Evolutionary conservation across 1,139 yeast genomes (phyloP).

Genomic region (Sugiyamaella grinbergsii): DNA sequence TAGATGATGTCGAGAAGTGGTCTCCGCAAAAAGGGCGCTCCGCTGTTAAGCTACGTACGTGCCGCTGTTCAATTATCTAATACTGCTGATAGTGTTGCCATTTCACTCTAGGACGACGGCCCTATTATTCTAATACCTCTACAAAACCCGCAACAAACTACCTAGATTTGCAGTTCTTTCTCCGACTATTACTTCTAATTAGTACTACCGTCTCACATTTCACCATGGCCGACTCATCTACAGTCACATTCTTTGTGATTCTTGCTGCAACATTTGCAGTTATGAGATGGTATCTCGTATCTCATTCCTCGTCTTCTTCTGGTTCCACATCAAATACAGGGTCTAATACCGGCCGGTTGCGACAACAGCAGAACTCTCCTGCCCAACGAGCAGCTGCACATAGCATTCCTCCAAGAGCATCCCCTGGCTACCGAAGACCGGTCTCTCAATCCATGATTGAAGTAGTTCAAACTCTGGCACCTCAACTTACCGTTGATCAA

Average conservation of each 20-base stretch:
- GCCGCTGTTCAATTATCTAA: no score
- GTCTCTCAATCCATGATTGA: slow-evolving; percentile 84
- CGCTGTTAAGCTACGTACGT: no score
- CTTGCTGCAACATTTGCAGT: slow-evolving; percentile 30
- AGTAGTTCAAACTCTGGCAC: slow-evolving; percentile 82
- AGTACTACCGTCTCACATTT: neutral
- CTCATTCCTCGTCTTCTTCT: slow-evolving; percentile 13
- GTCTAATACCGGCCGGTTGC: slow-evolving; percentile 17
- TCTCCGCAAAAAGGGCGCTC: no score
- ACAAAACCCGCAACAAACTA: neutral
- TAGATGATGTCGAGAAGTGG: no score
- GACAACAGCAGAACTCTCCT: slow-evolving; percentile 15
- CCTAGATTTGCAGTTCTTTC: neutral
- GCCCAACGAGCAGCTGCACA: slow-evolving; percentile 14
- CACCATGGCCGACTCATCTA: slow-evolving; percentile 34
- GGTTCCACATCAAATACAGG: slow-evolving; percentile 21
- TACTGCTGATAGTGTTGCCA: no score
- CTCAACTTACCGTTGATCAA: slow-evolving; percentile 68
- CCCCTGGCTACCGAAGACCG: slow-evolving; percentile 45
- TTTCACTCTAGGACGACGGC: neutral
- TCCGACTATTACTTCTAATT: neutral
- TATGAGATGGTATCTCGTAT: slow-evolving; percentile 26
- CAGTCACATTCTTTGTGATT: slow-evolving; percentile 32
- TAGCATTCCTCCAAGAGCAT: slow-evolving; percentile 14
- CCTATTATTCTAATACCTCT: neutral